Evolutionary conservation across 495 filamentous ascomycete genomes (phyloP), one percentile per base, ranked within the genome.

Genomic region (Rusavskia elegans): DNA sequence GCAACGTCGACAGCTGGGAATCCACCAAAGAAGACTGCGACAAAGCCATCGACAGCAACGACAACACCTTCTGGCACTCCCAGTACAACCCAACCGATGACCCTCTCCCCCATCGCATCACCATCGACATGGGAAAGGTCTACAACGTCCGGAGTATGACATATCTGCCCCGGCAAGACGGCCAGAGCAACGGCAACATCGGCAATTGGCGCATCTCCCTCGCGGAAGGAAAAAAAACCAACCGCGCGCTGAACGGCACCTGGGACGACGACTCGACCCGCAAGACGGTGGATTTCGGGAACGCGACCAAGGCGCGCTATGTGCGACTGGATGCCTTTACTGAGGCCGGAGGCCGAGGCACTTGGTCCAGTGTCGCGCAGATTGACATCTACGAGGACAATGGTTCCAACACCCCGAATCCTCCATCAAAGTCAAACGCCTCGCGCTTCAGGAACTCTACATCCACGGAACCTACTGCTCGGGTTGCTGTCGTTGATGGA

Each of bases 1-100:
- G 59, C 65, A 16, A 60, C 44, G 49, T 68, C 58, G 23, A 68
- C 37, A 6, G 55, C 63, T 30, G 59, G 51, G 13, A 68, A 32
- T 19, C 57, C 59, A 13, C 58, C 56, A 5, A 17, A 5, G n/a
- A 19, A 6, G 40, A 42, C 40, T 42, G 40, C 40, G 20, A 42
- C n/a, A 42, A 42, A 42, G 40, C 40, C 20, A 17, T 42, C 40
- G 40, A 42, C 20, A 42, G 20, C 40, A 19, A 42, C 16, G n/a
- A 19, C n/a, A 42, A 17, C n/a, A 19, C 40, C 40, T 42, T 19
- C 10, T 42, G 40, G 40, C n/a, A 19, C n/a, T 19, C 40, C n/a
- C 40, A 42, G 14, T 42, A 42, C 40, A 19, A 42, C 20, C 40
- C 40, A 2, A 19, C 40, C 20, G n/a, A 17, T 14, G 20, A 21